Evolutionary conservation across 176 grass and related monocot genomes (phyloP).

Genomic region (Oryza officinalis): DNA sequence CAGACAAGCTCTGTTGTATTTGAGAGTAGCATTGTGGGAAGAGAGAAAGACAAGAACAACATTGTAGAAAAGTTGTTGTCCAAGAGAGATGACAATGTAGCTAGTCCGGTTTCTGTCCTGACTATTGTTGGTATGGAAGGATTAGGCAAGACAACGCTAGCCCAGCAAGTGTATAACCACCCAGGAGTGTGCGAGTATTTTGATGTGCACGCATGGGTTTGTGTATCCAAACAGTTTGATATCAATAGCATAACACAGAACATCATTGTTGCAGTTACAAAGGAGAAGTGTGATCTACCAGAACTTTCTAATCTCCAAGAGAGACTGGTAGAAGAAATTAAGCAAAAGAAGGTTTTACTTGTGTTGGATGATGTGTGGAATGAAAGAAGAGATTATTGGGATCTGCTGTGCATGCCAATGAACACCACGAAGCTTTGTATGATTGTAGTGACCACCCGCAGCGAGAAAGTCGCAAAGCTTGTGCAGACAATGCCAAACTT

Average conservation of each 20-base stretch:
- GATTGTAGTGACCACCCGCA: constrained; percentile 39
- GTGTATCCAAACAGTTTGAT: constrained; percentile 22
- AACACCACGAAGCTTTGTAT: constrained; percentile 2
- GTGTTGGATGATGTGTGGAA: constrained; percentile 44
- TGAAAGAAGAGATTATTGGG: constrained; percentile 30
- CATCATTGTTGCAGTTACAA: neutral
- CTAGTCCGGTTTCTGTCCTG: constrained; percentile 15
- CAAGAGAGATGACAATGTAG: neutral
- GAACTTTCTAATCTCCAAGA: neutral
- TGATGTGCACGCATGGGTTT: constrained; percentile 29
- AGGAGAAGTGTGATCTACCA: neutral
- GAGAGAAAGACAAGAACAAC: neutral
- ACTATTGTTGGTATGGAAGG: constrained; percentile 37
- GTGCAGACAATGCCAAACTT: constrained; percentile 19
- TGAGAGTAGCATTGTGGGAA: neutral
- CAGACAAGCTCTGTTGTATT: constrained; percentile 28
- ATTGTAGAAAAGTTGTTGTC: neutral
- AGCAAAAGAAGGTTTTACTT: constrained; percentile 29
- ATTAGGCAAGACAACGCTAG: constrained; percentile 38
- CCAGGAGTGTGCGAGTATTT: neutral
- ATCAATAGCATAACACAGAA: neutral
- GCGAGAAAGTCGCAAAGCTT: constrained; percentile 19
- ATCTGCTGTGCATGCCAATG: neutral
- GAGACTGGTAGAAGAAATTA: neutral
- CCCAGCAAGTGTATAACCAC: constrained; percentile 33